Base-by-base conservation (phyloP, 306 rosid species). In the Cicer chorassanicum region DNA sequence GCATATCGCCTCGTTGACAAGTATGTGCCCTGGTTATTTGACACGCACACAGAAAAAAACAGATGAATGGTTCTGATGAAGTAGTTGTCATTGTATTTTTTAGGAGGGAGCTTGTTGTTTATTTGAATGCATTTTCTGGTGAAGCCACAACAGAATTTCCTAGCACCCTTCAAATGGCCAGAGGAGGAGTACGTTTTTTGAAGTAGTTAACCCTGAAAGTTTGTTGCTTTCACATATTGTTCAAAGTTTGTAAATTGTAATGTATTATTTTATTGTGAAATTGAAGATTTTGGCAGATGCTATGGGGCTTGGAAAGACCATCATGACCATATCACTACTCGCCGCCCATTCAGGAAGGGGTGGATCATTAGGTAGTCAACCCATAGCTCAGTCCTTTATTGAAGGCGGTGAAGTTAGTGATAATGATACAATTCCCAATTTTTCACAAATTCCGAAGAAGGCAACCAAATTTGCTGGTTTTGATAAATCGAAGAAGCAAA, bases 281-380 rank as follows among this genome's bases (percentile, higher is more conserved):
- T 75, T 75, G 82, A 87, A 93, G 98, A 91, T 93, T 84, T 84
- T 93, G 80, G 98, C 97, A 75, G 98, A 93, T 91, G 88, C 97
- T 72, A 93, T 93, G 98, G 98, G 98, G 69, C 88, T 93, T 68
- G 98, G 98, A 76, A 93, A 93, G 91, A 93, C 98, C 68, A 86
- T 93, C 59, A 93, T 93, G 98, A 91, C 97, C 78, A 89, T 93
- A 84, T 81, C 96, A 24, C 96, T 93, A 79, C 97, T 93, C 73
- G 83, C 87, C 74, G 82, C 92, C 63, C 86, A 84, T 84, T 88
- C 90, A 66, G 89, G 86, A 73, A 85, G 86, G 65, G 85, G 86
- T 83, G 91, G 91, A 81, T 68, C 78, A 73, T 75, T 79, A 45
- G 75, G 64, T 78, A 79, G 78, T 87, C 96, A 84, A 76, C 73